Base-by-base conservation (phyloP, 768 basidiomycete species). In the Naganishia vaughanmartiniae region DNA sequence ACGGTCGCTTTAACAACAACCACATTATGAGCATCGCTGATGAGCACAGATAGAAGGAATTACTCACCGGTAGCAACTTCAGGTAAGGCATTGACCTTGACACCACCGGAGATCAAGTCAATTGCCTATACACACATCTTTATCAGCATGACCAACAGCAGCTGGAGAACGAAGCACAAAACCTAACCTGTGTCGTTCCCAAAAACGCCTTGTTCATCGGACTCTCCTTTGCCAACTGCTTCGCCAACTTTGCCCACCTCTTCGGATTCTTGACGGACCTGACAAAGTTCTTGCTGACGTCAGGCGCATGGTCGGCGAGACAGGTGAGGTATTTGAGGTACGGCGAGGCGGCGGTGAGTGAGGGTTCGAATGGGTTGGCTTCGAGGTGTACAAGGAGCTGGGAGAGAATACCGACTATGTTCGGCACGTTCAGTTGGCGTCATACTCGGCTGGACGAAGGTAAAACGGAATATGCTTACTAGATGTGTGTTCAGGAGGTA, bases 401-500 rank as follows among this genome's bases (percentile, higher is more conserved):
- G 4, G 92, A 84, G 51, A 94, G 86, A 65, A 92, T 88, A 12
- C 93, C 92, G 69, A 95, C 89, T 90, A 72, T 21, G n/a, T 6
- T n/a, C 1, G 5, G 5, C 19, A 33, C 72, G 6, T 33, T 57
- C 7, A 42, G 84, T 73, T 19, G 30, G 34, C 33, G 58, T 19
- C 36, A 24, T 30, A 28, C 33, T 21, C 21, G 21, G 33, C n/a
- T 36, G 57, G n/a, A 9, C 28, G n/a, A 15, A 34, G 34, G n/a
- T 34, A 24, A 34, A n/a, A 58, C 4, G n/a, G 48, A 24, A 51
- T 15, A 4, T n/a, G 74, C 79, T 73, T 54, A 80, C 79, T 76
- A 87, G 89, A 79, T 2, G 92, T 95, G 74, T 96, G 92, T 2
- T 81, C 75, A 19, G 90, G 91, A 19, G 93, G 93, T 17, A 92